Evolutionary conservation across 306 rosid genomes (phyloP).

Genomic region (Vachellia collinsii): DNA sequence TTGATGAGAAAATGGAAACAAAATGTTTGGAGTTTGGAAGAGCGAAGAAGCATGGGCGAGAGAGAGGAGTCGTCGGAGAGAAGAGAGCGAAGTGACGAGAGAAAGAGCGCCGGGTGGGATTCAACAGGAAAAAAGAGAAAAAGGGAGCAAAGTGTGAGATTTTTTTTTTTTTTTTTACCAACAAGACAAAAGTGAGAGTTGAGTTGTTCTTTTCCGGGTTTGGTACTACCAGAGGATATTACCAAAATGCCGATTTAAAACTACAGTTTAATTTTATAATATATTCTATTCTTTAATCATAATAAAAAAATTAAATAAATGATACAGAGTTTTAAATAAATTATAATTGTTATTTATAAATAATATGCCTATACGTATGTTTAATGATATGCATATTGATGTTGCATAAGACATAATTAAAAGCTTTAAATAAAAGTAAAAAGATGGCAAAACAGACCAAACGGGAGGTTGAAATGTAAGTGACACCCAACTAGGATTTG

Average conservation of each 20-base stretch:
- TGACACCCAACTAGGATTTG: not conserved
- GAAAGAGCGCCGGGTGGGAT: constrained; percentile 24
- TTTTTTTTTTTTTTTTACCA: not conserved
- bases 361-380: no score
- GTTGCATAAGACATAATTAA: not conserved
- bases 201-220: constrained; percentile 38
- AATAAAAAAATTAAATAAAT: no score
- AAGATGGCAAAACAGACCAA: constrained; percentile 4
- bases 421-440: not conserved
- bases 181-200: constrained; percentile 3
- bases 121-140: constrained; percentile 60
- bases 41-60: constrained; percentile 27
- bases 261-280: no score
- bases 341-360: no score
- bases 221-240: constrained; percentile 16
- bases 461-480: not conserved
- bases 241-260: constrained; percentile 37
- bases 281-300: no score
- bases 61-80: not conserved
- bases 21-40: not conserved
- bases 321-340: not conserved
- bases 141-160: not conserved
- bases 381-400: not conserved
- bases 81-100: not conserved
- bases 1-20: constrained; percentile 13